These are phyloP conservation scores for Cnidoscolus chayamansa DNA, from an alignment of 441 rosid genomes.

Conservation along the genomic window DNA sequence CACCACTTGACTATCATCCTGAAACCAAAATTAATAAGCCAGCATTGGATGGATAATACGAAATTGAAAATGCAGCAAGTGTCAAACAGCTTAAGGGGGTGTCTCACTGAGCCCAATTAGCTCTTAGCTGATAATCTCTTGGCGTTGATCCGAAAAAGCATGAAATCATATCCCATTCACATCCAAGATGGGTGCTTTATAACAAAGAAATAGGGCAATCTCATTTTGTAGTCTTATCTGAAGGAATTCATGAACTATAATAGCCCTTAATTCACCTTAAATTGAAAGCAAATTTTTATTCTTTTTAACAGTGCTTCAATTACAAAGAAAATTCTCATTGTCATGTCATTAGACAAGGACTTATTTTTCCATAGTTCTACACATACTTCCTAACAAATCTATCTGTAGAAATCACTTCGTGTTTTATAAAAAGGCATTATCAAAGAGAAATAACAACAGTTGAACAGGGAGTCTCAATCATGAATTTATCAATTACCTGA, in stretches of 20 bases:
- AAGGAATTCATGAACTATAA: background rate
- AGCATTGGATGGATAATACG: constrained; percentile 17
- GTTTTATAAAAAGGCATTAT: background rate
- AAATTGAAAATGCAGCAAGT: background rate
- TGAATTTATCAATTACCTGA: constrained; percentile 44
- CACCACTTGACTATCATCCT: constrained; percentile 54
- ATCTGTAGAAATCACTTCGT: background rate
- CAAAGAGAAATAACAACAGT: background rate
- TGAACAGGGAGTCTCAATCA: background rate
- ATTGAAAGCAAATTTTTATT: background rate
- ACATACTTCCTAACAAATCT: constrained; percentile 9
- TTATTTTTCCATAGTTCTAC: constrained; percentile 6
- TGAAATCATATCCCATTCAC: constrained; percentile 5
- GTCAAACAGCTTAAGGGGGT: background rate
- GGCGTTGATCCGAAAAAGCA: background rate
- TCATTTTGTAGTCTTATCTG: background rate
- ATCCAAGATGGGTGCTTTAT: background rate
- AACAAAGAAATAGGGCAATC: background rate
- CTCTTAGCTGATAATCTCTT: background rate
- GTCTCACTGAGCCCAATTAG: background rate
- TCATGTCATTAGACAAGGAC: background rate
- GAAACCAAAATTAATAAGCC: constrained; percentile 27
- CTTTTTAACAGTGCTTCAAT: background rate
- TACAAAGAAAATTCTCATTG: background rate
- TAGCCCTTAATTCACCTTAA: background rate